phyloP scores from a whole-genome alignment of 1,284 basidiomycete genomes.

The Phlebopus sp. region DNA sequence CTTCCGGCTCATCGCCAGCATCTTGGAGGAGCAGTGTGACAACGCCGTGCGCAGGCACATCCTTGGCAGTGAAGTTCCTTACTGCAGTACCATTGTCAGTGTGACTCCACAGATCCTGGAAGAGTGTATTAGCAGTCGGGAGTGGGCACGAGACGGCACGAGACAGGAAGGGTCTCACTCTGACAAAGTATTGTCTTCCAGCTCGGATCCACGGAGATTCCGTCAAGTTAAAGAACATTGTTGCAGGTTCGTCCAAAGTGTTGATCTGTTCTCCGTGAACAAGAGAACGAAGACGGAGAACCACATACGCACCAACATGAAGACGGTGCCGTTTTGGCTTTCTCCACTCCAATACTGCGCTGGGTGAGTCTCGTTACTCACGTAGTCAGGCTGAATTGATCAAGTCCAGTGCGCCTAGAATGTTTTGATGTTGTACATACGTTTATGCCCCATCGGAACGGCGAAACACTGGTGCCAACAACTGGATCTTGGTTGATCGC shows the following conservation, averaged over 20 bases:
- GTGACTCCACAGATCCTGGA: slow-evolving; percentile 66
- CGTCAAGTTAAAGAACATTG: slow-evolving; percentile 61
- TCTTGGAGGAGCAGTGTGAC: slow-evolving; percentile 63
- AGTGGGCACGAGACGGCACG: neutral
- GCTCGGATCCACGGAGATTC: slow-evolving; percentile 71
- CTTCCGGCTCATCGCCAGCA: slow-evolving; percentile 62
- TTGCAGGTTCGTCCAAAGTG: slow-evolving; percentile 49
- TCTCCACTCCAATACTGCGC: slow-evolving; percentile 61
- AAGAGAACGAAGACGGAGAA: neutral
- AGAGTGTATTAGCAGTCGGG: slow-evolving; percentile 7
- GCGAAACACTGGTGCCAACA: slow-evolving; percentile 56
- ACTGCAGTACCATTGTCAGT: slow-evolving; percentile 65
- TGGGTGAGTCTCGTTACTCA: slow-evolving; percentile 46
- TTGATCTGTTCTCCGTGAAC: slow-evolving; percentile 39
- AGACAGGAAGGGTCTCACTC: slow-evolving; percentile 36
- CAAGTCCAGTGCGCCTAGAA: neutral
- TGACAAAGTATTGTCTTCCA: slow-evolving; percentile 58
- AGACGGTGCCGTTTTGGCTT: slow-evolving; percentile 50
- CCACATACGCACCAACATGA: slow-evolving; percentile 49
- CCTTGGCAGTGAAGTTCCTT: slow-evolving; percentile 56
- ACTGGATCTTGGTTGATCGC: slow-evolving; percentile 69
- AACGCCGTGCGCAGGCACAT: slow-evolving; percentile 67
- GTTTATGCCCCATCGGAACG: slow-evolving; percentile 67
- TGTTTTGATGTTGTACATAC: slow-evolving; percentile 30
- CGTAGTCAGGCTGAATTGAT: slow-evolving; percentile 47